Conservation (phyloP, 805 yeast species). For the Pichia paraexigua region DNA sequence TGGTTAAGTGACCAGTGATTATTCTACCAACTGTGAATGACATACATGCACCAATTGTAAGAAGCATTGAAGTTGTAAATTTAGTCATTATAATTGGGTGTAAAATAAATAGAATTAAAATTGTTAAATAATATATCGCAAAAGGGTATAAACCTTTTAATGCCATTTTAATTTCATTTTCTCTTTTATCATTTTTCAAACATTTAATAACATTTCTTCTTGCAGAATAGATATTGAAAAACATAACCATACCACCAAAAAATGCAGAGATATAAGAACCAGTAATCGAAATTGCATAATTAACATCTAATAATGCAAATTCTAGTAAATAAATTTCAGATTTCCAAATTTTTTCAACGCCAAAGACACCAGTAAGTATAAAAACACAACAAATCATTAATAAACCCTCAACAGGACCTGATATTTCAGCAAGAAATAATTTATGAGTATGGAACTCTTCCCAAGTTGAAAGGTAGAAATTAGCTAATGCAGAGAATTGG, state of each 20-base stretch:
- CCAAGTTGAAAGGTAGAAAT: conserved; percentile 90
- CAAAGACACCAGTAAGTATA: conserved; percentile 55
- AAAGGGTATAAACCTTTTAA: conserved; percentile 50
- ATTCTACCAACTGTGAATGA: conserved; percentile 91
- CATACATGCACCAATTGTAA: conserved; percentile 65
- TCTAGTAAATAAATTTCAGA: conserved; percentile 16
- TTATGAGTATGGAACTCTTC: conserved; percentile 90
- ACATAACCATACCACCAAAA: conserved; percentile 46
- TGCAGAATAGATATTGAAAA: conserved; percentile 63
- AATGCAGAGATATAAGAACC: conserved; percentile 37
- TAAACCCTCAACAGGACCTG: conserved; percentile 96
- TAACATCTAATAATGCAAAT: conserved; percentile 13
- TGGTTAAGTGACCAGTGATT: conserved; percentile 77
- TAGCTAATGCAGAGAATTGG: conserved; percentile 67
- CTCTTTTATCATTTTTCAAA: conserved; percentile 31
- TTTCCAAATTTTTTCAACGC: conserved; percentile 59
- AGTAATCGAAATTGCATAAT: conserved; percentile 12
- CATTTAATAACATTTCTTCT: conserved; percentile 48
- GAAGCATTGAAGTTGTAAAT: conserved; percentile 46
- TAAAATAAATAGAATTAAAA: conserved; percentile 38
- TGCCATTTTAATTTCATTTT: conserved; percentile 27
- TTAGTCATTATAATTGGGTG: conserved; percentile 44
- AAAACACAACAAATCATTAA: conserved; percentile 51
- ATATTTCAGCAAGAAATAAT: conserved; percentile 64
- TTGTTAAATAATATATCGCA: conserved; percentile 41